Conservation (phyloP, 1,284 basidiomycete genomes). For the Athelia sp. region DNA sequence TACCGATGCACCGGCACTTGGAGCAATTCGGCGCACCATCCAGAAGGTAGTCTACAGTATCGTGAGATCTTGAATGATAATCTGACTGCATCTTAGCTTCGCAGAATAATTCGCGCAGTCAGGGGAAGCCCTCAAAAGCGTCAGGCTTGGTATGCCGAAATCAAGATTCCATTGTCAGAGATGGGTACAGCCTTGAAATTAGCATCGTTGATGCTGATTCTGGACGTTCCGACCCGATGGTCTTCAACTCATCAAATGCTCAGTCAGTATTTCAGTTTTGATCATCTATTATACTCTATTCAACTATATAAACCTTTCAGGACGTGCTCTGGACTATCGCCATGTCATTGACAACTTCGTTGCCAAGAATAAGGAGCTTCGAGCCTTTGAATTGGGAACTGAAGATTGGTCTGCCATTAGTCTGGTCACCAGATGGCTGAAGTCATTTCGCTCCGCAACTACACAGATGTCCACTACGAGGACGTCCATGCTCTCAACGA, state of each 20-base stretch:
- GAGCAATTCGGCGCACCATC: neutral
- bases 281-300: neutral
- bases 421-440: constrained; percentile 17
- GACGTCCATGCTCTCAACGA: constrained; percentile 13
- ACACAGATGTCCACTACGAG: constrained; percentile 23
- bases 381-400: constrained; percentile 10
- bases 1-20: neutral
- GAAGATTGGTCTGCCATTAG: constrained; percentile 18
- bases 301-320: constrained; percentile 9
- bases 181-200: neutral
- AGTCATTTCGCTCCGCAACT: constrained; percentile 17
- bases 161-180: neutral
- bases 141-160: constrained; percentile 5
- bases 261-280: constrained; percentile 3
- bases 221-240: constrained; percentile 21
- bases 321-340: constrained; percentile 13
- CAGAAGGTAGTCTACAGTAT: neutral
- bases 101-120: constrained; percentile 18
- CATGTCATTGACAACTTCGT: constrained; percentile 12
- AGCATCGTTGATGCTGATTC: constrained; percentile 13
- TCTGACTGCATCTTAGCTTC: constrained; percentile 13
- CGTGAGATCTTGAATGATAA: neutral
- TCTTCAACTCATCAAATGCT: constrained; percentile 23
- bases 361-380: constrained; percentile 9
- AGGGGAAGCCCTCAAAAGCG: constrained; percentile 16